Conservation (phyloP, 1,284 basidiomycete species). For the Irpex lacteus region DNA sequence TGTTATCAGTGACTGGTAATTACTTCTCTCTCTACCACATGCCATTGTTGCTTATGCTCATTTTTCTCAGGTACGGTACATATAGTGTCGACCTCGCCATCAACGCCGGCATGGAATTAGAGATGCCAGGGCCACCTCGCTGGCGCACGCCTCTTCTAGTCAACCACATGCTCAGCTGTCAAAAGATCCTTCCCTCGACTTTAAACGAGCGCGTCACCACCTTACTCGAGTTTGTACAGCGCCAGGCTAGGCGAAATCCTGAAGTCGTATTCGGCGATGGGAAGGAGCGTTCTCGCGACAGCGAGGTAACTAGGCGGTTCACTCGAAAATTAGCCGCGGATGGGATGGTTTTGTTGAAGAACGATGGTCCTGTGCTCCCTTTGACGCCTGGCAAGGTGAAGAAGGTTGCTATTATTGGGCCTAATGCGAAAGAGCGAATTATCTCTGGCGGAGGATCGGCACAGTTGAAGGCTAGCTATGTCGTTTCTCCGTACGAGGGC, state of each 20-base stretch:
- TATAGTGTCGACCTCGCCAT: conserved; percentile 57
- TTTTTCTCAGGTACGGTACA: conserved; percentile 50
- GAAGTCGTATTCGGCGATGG: conserved; percentile 67
- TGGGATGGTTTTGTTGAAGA: conserved; percentile 71
- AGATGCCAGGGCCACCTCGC: conserved; percentile 67
- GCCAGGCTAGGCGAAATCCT: conserved; percentile 53
- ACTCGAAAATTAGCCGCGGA: conserved; percentile 59
- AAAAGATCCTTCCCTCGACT: conserved; percentile 50
- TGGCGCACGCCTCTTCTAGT: conserved; percentile 60
- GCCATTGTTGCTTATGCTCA: conserved; percentile 1
- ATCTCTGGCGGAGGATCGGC: conserved; percentile 52
- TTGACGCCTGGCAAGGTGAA: conserved; percentile 29
- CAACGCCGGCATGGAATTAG: conserved; percentile 67
- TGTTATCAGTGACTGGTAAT: conserved; percentile 65
- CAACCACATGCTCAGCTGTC: conserved; percentile 51
- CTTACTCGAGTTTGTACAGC: conserved; percentile 58
- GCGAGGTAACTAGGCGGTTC: conserved; percentile 50
- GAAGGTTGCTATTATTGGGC: conserved; percentile 44
- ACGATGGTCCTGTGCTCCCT: conserved; percentile 48
- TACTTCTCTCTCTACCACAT: conserved; percentile 5
- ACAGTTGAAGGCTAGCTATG: conserved; percentile 43
- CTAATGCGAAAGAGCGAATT: conserved; percentile 43
- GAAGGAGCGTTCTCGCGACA: conserved; percentile 55
- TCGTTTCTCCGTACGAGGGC: conserved; percentile 56
- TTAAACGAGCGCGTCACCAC: conserved; percentile 56